Percentiles rank a stretch among this genome's conserved stretches.
phyloP scores from a whole-genome alignment of 177 flowering plant genomes.

The Vitis hybrid region DNA sequence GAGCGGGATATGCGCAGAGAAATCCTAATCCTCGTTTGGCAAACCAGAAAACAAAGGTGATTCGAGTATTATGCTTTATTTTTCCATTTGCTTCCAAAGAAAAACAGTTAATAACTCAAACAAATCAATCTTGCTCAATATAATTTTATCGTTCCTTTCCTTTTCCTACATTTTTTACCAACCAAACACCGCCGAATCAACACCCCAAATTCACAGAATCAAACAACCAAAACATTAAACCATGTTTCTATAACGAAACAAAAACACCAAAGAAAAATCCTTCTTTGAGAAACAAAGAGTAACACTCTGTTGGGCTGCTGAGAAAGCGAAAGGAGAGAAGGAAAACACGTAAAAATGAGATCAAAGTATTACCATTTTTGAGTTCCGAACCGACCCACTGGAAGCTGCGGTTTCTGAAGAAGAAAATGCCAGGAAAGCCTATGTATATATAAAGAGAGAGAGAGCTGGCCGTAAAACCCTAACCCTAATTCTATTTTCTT shows the following conservation, averaged over 20 bases:
- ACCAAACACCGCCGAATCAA: background rate
- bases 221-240: background rate
- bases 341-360: background rate
- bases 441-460: background rate
- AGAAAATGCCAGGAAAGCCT: background rate
- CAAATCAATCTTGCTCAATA: background rate
- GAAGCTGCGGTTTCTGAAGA: background rate
- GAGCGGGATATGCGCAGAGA: too few relatives aligned
- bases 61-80: too few relatives aligned
- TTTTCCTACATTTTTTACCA: background rate
- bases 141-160: background rate
- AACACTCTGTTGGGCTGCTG: background rate
- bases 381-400: background rate
- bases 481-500: background rate
- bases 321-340: background rate
- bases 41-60: too few relatives aligned
- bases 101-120: background rate
- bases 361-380: background rate
- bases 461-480: too few relatives aligned
- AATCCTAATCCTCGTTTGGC: too few relatives aligned
- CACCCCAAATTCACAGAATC: background rate
- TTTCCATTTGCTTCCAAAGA: background rate
- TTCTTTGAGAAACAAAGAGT: background rate
- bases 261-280: background rate
- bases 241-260: background rate